Evolutionary conservation across 2,329 filamentous ascomycete species (phyloP), one percentile per base, ranked within the genome.

Genomic region (Thelonectria rubi): DNA sequence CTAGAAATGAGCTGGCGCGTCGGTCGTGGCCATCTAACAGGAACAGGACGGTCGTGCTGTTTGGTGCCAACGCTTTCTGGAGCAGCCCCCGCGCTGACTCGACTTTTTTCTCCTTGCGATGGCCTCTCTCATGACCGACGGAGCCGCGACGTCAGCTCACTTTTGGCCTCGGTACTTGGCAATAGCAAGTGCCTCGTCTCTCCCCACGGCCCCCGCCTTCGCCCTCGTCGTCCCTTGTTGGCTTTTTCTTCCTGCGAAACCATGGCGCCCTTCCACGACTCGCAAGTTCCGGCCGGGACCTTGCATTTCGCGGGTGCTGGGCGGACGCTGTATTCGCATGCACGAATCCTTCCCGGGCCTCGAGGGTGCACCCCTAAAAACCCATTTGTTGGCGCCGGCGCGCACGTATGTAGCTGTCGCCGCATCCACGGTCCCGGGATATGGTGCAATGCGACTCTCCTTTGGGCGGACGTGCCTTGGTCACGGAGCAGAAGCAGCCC

Each of bases 371-470:
- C 32, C 32, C 32, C 32, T 34, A 34, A 34, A 34, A 34, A 34
- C 9, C 32, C 15, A 40, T 18, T 24, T 47, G 17, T 21, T 54
- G 47, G 26, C 39, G 37, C 42, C 21, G 54, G 53, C 39, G 37
- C 39, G 39, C 49, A 46, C 43, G n/a, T n/a, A n/a, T 49, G 40
- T 34, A 47, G 20, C 14, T 50, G 40, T 57, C 53, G 54, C 62
- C 58, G 54, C 45, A 55, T 32, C 62, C 62, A 55, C 48, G 50
- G 58, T n/a, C 17, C 49, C 50, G 62, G 62, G 49, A 52, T 45
- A 60, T 60, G 39, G 53, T 34, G 30, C 42, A 32, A 37, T 55
- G 37, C 51, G 30, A 18, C 37, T 20, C 42, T 17, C 5, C 32
- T 3, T n/a, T n/a, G n/a, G n/a, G n/a, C n/a, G n/a, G n/a, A n/a